Evolutionary conservation across 2,329 filamentous ascomycete genomes (phyloP).

Genomic region (Amauroascus verrucosus): DNA sequence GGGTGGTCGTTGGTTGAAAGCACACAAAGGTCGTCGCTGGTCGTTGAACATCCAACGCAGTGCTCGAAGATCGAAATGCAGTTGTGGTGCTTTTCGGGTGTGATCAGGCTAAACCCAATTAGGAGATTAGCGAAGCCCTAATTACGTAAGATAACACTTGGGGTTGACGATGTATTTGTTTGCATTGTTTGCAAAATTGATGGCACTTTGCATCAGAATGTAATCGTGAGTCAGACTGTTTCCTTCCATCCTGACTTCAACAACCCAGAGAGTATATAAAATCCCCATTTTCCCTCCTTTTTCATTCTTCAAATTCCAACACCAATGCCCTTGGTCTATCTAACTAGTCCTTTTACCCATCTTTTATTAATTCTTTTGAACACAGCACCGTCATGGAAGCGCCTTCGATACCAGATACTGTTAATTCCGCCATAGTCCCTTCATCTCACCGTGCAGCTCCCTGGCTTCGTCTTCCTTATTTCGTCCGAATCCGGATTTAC

Average conservation of each 20-base stretch:
- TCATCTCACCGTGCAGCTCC: neutral
- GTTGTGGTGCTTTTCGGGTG: slow-evolving; percentile 12
- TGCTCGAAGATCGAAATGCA: neutral
- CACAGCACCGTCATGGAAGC: no score
- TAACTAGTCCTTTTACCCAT: no score
- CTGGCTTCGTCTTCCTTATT: neutral
- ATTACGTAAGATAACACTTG: slow-evolving; percentile 7
- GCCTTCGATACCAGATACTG: neutral
- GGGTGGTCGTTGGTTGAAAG: neutral
- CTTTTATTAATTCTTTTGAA: no score
- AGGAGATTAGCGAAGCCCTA: slow-evolving; percentile 17
- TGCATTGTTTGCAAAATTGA: neutral
- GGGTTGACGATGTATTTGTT: neutral
- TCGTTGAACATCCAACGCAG: slow-evolving; percentile 7
- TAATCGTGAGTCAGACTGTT: no score
- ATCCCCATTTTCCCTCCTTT: no score
- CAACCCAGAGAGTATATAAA: no score
- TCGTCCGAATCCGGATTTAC: no score
- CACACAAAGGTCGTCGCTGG: slow-evolving; percentile 6
- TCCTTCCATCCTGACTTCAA: no score
- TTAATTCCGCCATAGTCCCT: neutral
- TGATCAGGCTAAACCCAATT: slow-evolving; percentile 7
- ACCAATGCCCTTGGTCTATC: no score
- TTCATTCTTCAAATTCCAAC: no score
- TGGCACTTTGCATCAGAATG: neutral